Percentiles rank a stretch among this genome's conserved stretches.
phyloP scores from a whole-genome alignment of 2,329 filamentous ascomycete species.

The Neonectria neomacrospora region DNA sequence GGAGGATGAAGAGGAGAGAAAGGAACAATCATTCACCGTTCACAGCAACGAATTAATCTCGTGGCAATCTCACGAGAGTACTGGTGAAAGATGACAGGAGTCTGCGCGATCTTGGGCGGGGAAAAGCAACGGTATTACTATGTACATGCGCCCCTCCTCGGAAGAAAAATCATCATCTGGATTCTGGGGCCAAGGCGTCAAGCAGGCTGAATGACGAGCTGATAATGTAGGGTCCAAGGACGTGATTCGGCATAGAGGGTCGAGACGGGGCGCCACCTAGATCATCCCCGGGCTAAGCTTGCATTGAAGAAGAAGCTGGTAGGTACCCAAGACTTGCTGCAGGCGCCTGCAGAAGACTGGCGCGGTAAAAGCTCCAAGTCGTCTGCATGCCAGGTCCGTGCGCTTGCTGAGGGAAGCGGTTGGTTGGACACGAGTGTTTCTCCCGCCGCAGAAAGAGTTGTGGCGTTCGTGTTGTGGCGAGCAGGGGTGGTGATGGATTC shows the following conservation, averaged over 20 bases:
- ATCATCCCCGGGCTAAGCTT: slow-evolving; percentile 30
- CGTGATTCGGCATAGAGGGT: slow-evolving; percentile 33
- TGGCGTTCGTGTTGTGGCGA: slow-evolving; percentile 39
- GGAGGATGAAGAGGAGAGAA: slow-evolving; percentile 5
- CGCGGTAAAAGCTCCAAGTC: slow-evolving; percentile 19
- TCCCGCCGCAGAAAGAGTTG: slow-evolving; percentile 21
- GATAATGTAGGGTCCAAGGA: slow-evolving; percentile 22
- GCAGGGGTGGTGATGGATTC: slow-evolving; percentile 25
- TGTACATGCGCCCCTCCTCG: not conserved
- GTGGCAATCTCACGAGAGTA: slow-evolving; percentile 6
- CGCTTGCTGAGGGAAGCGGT: slow-evolving; percentile 23
- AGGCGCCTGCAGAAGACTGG: slow-evolving; percentile 24
- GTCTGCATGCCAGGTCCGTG: slow-evolving; percentile 39
- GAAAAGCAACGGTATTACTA: slow-evolving; percentile 16
- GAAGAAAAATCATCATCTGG: slow-evolving; percentile 15
- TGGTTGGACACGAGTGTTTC: slow-evolving; percentile 26
- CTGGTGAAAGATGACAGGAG: not conserved
- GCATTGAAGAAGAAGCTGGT: slow-evolving; percentile 18
- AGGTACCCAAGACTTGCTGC: slow-evolving; percentile 18
- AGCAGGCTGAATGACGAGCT: slow-evolving; percentile 35
- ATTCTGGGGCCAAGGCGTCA: slow-evolving; percentile 2
- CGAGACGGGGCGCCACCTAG: slow-evolving; percentile 30
- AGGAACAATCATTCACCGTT: slow-evolving; percentile 13
- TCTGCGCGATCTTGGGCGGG: slow-evolving; percentile 11
- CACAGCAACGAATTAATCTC: not conserved